phyloP scores from a whole-genome alignment of 2,329 filamentous ascomycete species.

The Paramyrothecium roridum region DNA sequence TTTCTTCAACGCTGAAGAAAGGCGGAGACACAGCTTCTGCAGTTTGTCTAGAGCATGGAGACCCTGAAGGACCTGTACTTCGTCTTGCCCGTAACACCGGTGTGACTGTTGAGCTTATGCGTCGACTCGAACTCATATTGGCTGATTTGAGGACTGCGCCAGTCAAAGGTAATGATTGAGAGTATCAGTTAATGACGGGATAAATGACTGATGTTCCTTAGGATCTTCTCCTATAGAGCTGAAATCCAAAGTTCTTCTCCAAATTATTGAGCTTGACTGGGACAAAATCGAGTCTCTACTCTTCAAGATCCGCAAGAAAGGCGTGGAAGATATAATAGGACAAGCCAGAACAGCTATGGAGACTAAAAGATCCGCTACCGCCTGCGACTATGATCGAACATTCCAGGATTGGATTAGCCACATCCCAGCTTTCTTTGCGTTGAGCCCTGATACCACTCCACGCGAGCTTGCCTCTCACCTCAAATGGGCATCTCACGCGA shows the following conservation, averaged over 20 bases:
- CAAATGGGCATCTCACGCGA: slow-evolving; percentile 16
- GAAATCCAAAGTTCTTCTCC: not conserved
- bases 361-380: not conserved
- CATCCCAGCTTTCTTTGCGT: not conserved
- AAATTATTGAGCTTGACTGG: not conserved
- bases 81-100: slow-evolving; percentile 9
- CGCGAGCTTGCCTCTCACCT: slow-evolving; percentile 1
- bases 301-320: not conserved
- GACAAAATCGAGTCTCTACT: not conserved
- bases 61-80: slow-evolving; percentile 15
- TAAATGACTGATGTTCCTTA: not conserved
- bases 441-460: not conserved
- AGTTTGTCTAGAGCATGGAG: slow-evolving; percentile 20
- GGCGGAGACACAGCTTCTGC: slow-evolving; percentile 19
- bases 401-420: not conserved
- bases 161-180: not conserved
- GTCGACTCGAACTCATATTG: not conserved
- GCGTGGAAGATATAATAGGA: not conserved
- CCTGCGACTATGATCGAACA: not conserved
- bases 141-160: not conserved
- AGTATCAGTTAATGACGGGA: not conserved
- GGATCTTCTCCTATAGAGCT: not conserved
- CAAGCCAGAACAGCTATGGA: too few species aligned
- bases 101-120: not conserved
- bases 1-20: slow-evolving; percentile 16